Evolutionary conservation across 805 yeast species (phyloP), one percentile per base, ranked within the genome.

Genomic region (Candida multigemmis): DNA sequence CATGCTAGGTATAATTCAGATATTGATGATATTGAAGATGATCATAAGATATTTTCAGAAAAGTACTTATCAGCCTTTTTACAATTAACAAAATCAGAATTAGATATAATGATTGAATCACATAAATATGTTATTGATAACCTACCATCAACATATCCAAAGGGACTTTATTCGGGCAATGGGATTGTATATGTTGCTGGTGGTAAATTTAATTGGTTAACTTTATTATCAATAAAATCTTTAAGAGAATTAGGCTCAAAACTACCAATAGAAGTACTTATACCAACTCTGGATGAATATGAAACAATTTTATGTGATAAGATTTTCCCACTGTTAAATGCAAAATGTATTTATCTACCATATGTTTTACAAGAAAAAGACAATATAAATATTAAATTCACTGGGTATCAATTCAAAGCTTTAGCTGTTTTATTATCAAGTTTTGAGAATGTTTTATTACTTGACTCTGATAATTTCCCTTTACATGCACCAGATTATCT

Each of bases 401-500:
- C 55, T 34, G 68, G 68, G 1, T 61, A 56, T 32, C 68, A 61
- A 30, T 61, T 56, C 41, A 61, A 61, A 34, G 61, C 59, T 2
- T 39, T 61, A 26, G 68, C 68, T 4, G 43, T 61, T 16, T 37
- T 61, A 20, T 39, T 60, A 21, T 53, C 55, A 30, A 65, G 77
- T 21, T 84, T 83, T 48, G 78, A 80, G 36, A 72, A 79, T 41
- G 74, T 79, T 8, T 59, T 82, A 37, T 56, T 82, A 24, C 51
- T 82, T 40, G 95, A 84, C 45, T 73, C 87, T 20, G 94, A 83
- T 49, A 75, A 79, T 37, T 65, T 76, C 34, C 86, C 93, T 0
- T 69, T 78, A 3, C 65, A 63, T 40, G 65, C 75, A 8, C 78
- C 89, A 3, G 81, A 75, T 37, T 46, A 50, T 12, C 45, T 82